Evolutionary conservation across 371 early-diverging fungal species (phyloP), one percentile per base, ranked within the genome.

Genomic region (Funneliformis caledonium): DNA sequence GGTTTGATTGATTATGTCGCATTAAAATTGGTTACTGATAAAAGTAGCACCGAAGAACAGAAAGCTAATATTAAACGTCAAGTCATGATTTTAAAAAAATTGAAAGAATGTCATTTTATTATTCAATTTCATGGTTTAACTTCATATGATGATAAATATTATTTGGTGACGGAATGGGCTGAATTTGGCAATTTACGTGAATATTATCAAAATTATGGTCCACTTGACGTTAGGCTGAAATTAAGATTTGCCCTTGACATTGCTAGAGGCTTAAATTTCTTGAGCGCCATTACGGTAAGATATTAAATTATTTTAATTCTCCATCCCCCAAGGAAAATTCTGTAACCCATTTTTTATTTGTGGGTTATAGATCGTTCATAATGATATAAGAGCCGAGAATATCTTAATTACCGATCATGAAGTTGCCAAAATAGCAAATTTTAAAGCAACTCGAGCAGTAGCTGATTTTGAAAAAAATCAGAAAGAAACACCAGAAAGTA

Each of bases 41-140:
- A 76, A 61, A 52, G 14, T 9, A 19, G 16, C 4, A 9, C 3
- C 10, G 31, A 31, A 16, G 42, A 68, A 19, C 9, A 42, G 8
- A 72, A 26, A 8, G 50, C 42, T 26, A 26, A 42, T 65, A 52
- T 79, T 48, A 22, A n/a, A 4, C 5, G 8, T 70, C 68, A 68
- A n/a, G 79, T 70, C 11, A 67, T 42, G 1, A 59, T 79, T 31
- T 79, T 79, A 59, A 79, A 79, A 60, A 79, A 50, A 43, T 59
- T 79, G 8, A 70, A 79, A 33, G 79, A 70, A 26, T 79, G 26
- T 11, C 12, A 33, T 10, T 11, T 37, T 37, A 43, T 79, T 22
- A 26, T 50, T 6, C 22, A 31, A n/a, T n/a, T n/a, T n/a, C n/a
- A n/a, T n/a, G n/a, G n/a, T n/a, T n/a, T n/a, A n/a, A n/a, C n/a